Evolutionary conservation across 1,139 yeast genomes (phyloP), one percentile per base, ranked within the genome.

Genomic region (Barnettozyma hawaiiensis): DNA sequence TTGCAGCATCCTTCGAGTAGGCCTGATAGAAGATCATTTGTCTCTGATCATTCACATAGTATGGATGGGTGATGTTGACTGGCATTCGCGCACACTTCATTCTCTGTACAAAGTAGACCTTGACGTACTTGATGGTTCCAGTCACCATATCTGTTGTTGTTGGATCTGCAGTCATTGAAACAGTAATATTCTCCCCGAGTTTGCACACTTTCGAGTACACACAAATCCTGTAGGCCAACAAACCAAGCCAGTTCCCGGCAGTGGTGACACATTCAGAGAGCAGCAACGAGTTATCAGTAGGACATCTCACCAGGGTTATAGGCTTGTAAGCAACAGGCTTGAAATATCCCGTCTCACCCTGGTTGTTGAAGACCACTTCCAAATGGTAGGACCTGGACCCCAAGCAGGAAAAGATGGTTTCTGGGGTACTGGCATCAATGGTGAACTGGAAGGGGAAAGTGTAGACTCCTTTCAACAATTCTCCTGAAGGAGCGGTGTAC

Each of bases 381-480:
- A 54, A 14, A 21, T 31, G 33, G 21, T 53, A 54, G 1, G 15
- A 19, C 27, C 53, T 47, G 8, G 47, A 37, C 12, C 51, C 52
- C n/a, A 48, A 37, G 10, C 14, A 10, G 1, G 50, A 40, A 0
- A 29, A 11, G 3, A 51, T 32, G 2, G 50, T 31, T 34, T 54
- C 58, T 16, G 58, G 51, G 5, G 47, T 32, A 14, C 15, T 34
- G 10, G 51, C 44, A 34, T 50, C 54, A 27, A 54, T 35, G 11
- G 43, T 24, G 28, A 54, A 54, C 29, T 49, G 53, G 44, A 54
- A 54, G 0, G 58, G 58, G 20, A 53, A 43, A 1, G 35, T 38
- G 35, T 54, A 50, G 2, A 39, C 40, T 3, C 58, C 57, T 28
- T 23, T 48, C 21, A 43, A 24, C 15, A 48, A 36, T 21, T 27